Evolutionary conservation across 2,329 filamentous ascomycete species (phyloP).

Genomic region (Bertia moriformis): DNA sequence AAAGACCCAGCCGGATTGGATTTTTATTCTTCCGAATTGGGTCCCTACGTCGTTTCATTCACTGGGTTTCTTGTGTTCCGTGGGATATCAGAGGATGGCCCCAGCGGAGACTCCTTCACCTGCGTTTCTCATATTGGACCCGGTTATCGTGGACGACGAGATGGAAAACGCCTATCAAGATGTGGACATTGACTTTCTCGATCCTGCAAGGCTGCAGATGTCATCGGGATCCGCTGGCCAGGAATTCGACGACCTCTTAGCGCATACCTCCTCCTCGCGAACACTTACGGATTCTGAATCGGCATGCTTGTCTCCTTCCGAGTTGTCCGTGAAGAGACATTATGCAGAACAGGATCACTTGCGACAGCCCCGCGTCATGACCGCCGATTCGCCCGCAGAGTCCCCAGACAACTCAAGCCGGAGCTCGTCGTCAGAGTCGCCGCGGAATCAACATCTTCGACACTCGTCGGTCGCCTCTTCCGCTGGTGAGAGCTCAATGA

Average conservation of each 20-base stretch:
- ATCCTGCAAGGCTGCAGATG: constrained; percentile 18
- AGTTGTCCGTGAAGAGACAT: constrained; percentile 8
- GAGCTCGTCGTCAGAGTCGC: constrained; percentile 24
- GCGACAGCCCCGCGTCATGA: constrained; percentile 9
- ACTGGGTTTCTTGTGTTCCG: no score
- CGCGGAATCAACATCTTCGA: constrained; percentile 20
- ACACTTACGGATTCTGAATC: constrained; percentile 12
- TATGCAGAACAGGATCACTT: constrained; percentile 13
- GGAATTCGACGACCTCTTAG: constrained; percentile 24
- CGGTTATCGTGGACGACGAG: constrained; percentile 23
- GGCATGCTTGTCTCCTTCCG: constrained; percentile 12
- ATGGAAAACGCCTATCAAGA: constrained; percentile 22
- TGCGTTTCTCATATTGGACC: constrained; percentile 19
- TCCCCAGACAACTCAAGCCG: constrained; percentile 24
- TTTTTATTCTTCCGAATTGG: no score
- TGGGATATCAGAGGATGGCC: constrained; percentile 20
- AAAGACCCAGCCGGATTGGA: no score
- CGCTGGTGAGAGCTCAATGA: constrained; percentile 14
- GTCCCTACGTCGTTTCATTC: no score
- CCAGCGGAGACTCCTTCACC: constrained; percentile 17
- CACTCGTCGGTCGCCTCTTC: constrained; percentile 22
- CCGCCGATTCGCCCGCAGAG: constrained; percentile 23
- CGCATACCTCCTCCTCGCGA: constrained; percentile 14
- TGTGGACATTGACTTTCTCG: constrained; percentile 24
- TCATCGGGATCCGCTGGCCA: constrained; percentile 17